phyloP scores from a whole-genome alignment of 2,329 filamentous ascomycete species.

The Colletotrichum siamense region DNA sequence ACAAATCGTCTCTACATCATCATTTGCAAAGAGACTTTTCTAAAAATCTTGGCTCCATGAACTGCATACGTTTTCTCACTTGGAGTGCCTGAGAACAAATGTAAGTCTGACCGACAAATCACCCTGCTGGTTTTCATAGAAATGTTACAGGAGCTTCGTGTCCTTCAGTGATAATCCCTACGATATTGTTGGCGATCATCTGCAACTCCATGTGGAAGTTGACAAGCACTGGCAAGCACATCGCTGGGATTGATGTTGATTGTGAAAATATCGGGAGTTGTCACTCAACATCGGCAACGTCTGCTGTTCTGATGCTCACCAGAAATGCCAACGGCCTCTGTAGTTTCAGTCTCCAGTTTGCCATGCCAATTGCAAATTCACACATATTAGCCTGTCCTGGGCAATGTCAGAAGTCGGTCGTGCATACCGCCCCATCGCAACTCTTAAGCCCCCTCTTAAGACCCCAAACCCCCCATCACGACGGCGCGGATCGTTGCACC shows the following conservation, averaged over 20 bases:
- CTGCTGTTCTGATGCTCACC: background rate
- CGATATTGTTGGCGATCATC: background rate
- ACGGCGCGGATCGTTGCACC: background rate
- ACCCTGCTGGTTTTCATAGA: no score
- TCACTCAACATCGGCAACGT: background rate
- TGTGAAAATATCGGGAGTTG: no score
- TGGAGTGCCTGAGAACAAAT: no score
- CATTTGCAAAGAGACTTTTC: no score
- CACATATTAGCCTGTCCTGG: background rate
- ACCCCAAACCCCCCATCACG: background rate
- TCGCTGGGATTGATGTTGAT: no score
- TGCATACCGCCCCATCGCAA: background rate
- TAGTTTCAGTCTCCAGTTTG: background rate
- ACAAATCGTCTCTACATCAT: no score
- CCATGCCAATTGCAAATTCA: background rate
- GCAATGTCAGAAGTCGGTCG: background rate
- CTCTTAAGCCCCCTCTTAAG: background rate
- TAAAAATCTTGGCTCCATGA: no score
- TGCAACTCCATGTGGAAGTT: background rate
- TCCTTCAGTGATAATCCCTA: no score
- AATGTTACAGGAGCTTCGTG: no score
- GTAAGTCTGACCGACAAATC: no score
- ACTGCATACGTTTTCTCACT: no score
- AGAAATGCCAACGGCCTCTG: fast-evolving
- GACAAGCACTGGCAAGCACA: no score